Conservation (phyloP, 345 rosid species). For the Melaleuca quinquenervia region DNA sequence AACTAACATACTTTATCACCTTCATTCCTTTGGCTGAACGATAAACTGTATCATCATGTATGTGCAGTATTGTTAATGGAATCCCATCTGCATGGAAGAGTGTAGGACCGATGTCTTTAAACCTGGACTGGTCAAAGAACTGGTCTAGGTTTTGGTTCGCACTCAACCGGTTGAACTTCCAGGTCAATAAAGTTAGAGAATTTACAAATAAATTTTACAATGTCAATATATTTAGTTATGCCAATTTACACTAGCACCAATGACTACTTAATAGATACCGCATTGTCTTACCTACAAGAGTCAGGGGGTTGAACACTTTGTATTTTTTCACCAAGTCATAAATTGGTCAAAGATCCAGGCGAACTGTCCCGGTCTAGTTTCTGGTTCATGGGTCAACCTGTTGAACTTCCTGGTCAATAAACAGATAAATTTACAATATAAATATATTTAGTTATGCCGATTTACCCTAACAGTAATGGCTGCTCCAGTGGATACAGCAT, state of each 20-base stretch:
- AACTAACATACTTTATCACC: background rate
- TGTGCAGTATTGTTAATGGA: background rate
- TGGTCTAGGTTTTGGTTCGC: background rate
- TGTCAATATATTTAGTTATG: background rate
- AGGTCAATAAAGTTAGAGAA: background rate
- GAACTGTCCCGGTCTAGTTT: background rate
- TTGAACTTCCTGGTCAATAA: background rate
- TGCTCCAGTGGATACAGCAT: background rate
- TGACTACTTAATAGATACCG: background rate
- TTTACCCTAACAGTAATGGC: background rate
- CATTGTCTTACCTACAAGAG: background rate
- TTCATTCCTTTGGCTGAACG: background rate
- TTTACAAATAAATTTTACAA: background rate
- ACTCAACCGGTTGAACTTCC: background rate
- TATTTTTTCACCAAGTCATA: background rate
- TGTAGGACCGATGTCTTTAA: background rate
- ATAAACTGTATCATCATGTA: background rate
- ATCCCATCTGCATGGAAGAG: background rate
- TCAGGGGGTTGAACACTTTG: background rate
- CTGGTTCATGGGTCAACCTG: background rate
- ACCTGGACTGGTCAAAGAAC: background rate
- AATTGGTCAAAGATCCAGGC: background rate
- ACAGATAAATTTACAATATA: background rate
- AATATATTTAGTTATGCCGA: background rate
- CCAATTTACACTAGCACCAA: background rate